Base-by-base conservation (phyloP, 352 stramenopile species). In the Globisporangium irregulare region DNA sequence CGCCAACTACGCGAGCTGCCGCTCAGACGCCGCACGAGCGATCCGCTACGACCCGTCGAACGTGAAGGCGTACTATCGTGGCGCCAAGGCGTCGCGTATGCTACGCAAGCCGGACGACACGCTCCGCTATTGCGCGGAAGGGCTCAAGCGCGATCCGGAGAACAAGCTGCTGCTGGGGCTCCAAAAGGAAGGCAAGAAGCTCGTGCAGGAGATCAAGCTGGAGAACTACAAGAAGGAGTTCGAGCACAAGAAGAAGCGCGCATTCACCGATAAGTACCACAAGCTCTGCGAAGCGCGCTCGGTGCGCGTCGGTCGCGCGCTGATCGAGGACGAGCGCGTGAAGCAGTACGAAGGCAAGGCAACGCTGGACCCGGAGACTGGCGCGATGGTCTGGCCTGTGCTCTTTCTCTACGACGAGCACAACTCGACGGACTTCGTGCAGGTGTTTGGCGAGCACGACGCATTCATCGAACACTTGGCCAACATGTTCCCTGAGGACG, bases 401-500 rank as follows among this genome's bases (percentile, higher is more conserved):
- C 75, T 96, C 34, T 94, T 95, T 54, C 73, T 96, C 3, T 96
- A 96, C 67, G 82, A 94, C 59, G 82, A 96, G 71, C 79, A 94
- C 70, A 84, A 86, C 65, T 91, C 86, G 67, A 91, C 84, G 15
- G 89, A 96, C 71, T 94, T 95, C 72, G 84, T 94, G 53, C 75
- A 95, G 72, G 73, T 74, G 24, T 89, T 96, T 65, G 84, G 84
- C 25, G 89, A 96, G 69, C 75, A 92, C 41, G 89, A 96, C 70
- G 66, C 77, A 41, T 75, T 95, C 50, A 90, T 95, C 54, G 87
- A 95, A 68, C 89, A 96, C 73, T 67, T 96, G 62, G 89, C 87
- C 67, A 95, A 95, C 73, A 95, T 95, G 87, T 96, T 96, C 73
- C 89, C 89, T 0, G 89, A 96, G 61, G 86, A 94, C 53, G 89